These are phyloP conservation scores for Torulaspora pretoriensis DNA, from an alignment of 1,139 yeast species.

Conservation along the genomic window DNA sequence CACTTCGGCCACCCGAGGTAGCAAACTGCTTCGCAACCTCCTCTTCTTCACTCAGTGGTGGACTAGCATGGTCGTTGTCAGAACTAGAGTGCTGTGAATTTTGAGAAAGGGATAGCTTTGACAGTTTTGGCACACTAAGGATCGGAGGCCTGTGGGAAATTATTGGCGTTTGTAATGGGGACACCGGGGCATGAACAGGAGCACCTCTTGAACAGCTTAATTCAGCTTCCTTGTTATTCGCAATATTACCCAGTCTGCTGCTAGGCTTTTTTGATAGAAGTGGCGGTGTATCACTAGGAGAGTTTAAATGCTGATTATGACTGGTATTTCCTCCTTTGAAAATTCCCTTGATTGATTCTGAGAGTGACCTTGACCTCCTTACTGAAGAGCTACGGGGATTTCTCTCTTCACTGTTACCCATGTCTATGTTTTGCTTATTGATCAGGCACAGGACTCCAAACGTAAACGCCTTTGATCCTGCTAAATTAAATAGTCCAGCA, in stretches of 20 bases:
- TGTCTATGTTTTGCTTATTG: neutral
- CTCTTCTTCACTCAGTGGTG: slow-evolving; percentile 24
- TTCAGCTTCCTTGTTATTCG: slow-evolving; percentile 15
- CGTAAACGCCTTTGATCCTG: neutral
- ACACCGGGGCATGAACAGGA: slow-evolving; percentile 8
- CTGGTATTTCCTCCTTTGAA: slow-evolving; percentile 19
- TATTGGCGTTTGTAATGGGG: slow-evolving; percentile 11
- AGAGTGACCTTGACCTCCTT: slow-evolving; percentile 27
- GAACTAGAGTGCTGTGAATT: slow-evolving; percentile 14
- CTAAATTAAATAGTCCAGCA: neutral
- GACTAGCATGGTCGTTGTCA: slow-evolving; percentile 17
- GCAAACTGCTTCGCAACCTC: neutral
- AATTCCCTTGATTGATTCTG: slow-evolving; percentile 31
- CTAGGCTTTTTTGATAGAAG: slow-evolving; percentile 9
- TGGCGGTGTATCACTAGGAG: slow-evolving; percentile 8
- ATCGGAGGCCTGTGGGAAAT: slow-evolving; percentile 5
- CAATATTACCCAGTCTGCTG: slow-evolving; percentile 12
- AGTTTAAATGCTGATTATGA: slow-evolving; percentile 2
- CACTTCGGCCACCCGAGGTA: slow-evolving; percentile 4
- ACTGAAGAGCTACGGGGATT: slow-evolving; percentile 15
- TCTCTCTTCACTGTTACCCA: slow-evolving; percentile 13
- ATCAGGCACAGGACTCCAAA: neutral
- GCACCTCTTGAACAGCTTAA: slow-evolving; percentile 15
- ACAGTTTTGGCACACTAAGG: slow-evolving; percentile 17
- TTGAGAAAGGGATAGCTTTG: slow-evolving; percentile 18